Evolutionary conservation across 1,284 basidiomycete genomes (phyloP).

Genomic region (Fomitiporia mediterranea): DNA sequence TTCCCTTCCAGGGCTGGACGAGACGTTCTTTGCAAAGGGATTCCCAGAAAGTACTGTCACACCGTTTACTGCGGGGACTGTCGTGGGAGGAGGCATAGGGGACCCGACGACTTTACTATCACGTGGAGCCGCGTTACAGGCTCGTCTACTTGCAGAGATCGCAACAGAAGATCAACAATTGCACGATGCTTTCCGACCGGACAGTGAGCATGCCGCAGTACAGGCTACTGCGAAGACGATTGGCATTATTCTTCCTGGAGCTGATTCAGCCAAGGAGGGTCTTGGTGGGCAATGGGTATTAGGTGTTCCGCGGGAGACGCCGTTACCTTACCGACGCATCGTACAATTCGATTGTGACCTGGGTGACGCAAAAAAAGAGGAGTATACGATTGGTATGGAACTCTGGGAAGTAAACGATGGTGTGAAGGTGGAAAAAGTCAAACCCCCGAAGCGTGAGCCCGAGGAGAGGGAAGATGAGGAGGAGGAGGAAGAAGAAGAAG

Average conservation of each 20-base stretch:
- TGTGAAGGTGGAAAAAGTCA: conserved; percentile 70
- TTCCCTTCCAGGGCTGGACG: conserved; percentile 81
- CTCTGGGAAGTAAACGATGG: conserved; percentile 85
- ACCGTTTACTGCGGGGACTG: conserved; percentile 60
- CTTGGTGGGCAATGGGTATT: conserved; percentile 64
- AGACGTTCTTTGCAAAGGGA: conserved; percentile 58
- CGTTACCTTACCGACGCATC: conserved; percentile 72
- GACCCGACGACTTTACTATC: conserved; percentile 91
- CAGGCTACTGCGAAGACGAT: conserved; percentile 65
- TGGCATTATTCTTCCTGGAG: conserved; percentile 76
- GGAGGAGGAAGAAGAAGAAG: conserved; percentile 43
- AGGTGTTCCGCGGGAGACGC: conserved; percentile 67
- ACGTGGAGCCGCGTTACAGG: conserved; percentile 86
- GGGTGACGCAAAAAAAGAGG: conserved; percentile 38
- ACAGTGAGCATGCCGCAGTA: conserved; percentile 40
- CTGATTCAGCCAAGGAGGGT: conserved; percentile 34
- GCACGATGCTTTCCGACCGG: conserved; percentile 46
- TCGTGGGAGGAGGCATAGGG: conserved; percentile 62
- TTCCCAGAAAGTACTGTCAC: conserved; percentile 67
- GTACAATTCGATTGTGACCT: conserved; percentile 68
- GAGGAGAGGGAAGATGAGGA: conserved; percentile 55
- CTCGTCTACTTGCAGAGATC: conserved; percentile 55
- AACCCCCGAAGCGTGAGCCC: conserved; percentile 43
- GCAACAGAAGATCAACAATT: conserved; percentile 50
- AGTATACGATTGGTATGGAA: conserved; percentile 64